These are phyloP conservation scores for Hysterangium stoloniferum DNA, from an alignment of 768 basidiomycete genomes.

Conservation along the genomic window DNA sequence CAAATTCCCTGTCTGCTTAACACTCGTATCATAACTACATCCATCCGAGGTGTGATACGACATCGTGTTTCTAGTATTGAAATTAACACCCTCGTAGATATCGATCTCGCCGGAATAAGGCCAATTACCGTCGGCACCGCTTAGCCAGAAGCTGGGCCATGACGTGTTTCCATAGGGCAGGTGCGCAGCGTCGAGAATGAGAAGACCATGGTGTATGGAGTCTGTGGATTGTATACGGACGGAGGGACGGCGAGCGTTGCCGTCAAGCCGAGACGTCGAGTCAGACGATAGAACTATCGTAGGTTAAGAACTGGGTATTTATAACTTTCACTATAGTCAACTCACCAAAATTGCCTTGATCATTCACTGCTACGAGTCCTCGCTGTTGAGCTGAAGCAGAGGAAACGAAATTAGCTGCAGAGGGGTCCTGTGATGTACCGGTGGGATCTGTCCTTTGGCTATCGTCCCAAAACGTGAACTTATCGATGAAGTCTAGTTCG, in stretches of 20 bases:
- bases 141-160: conserved; percentile 63
- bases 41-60: conserved; percentile 33
- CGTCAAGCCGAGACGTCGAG: conserved; percentile 1
- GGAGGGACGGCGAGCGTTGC: conserved; percentile 2
- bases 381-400: neutral
- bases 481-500: conserved; percentile 7
- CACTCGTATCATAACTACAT: conserved; percentile 27
- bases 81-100: conserved; percentile 38
- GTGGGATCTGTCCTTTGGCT: neutral
- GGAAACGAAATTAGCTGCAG: conserved; percentile 5
- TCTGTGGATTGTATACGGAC: conserved; percentile 1
- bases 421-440: conserved; percentile 1
- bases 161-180: conserved; percentile 88
- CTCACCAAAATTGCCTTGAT: conserved; percentile 7
- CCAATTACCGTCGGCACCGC: conserved; percentile 39
- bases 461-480: conserved; percentile 8
- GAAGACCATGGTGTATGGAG: conserved; percentile 36
- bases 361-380: conserved; percentile 8
- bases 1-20: conserved; percentile 7
- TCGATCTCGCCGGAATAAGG: conserved; percentile 31
- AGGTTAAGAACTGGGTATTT: neutral
- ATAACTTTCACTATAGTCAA: neutral
- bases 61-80: conserved; percentile 31
- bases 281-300: conserved; percentile 2
- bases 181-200: conserved; percentile 79